Conservation (phyloP, 176 grass and related monocot genomes). For the Chrysopogon serrulatus region DNA sequence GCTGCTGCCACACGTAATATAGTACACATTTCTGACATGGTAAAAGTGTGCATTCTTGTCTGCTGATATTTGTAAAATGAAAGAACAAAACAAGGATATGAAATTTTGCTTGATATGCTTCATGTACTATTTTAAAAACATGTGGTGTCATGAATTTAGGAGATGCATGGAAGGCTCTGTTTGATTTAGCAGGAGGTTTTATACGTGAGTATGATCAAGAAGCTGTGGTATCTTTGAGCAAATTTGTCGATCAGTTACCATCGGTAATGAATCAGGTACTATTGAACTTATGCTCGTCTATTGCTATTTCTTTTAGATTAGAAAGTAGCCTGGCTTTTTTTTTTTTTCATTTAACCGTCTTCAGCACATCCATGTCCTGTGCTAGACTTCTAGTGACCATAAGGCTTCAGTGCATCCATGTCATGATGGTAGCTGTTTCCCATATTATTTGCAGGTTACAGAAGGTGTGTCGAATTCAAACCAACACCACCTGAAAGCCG, state of each 20-base stretch:
- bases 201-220: constrained; percentile 75
- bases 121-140: background rate
- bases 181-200: constrained; percentile 69
- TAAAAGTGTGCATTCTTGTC: background rate
- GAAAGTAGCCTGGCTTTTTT: background rate
- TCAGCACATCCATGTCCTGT: background rate
- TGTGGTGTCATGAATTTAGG: constrained; percentile 37
- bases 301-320: background rate
- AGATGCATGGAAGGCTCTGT: constrained; percentile 61
- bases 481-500: constrained; percentile 84
- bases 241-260: constrained; percentile 88
- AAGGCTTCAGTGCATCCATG: background rate
- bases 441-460: constrained; percentile 47
- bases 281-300: background rate
- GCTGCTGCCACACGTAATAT: background rate
- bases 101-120: background rate
- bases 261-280: constrained; percentile 90
- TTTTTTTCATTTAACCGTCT: background rate
- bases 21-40: background rate
- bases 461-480: constrained; percentile 91
- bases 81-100: background rate
- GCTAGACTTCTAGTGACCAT: background rate
- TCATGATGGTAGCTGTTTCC: constrained; percentile 15
- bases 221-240: constrained; percentile 66
- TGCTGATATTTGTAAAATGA: constrained; percentile 12